Base-by-base conservation (phyloP, 2,329 filamentous ascomycete species). In the Colletotrichum liaoningense region DNA sequence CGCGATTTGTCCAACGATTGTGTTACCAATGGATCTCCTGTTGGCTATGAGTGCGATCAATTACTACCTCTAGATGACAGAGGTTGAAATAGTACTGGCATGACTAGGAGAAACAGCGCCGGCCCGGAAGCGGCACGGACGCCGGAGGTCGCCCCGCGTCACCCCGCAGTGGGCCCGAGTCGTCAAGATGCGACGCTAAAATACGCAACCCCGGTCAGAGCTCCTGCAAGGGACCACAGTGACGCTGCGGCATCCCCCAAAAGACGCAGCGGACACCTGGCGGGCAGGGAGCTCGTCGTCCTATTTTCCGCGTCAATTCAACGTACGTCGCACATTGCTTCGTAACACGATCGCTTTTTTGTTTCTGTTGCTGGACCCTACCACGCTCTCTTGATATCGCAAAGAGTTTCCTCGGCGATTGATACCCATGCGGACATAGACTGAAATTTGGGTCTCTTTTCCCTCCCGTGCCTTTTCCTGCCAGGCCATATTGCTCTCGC, bases 221-320 rank as follows among this genome's bases (percentile, higher is more conserved):
- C 60, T 73, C 55, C 67, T 73, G 71, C 71, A 73, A 73, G 71
- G 71, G 71, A 71, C 56, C 67, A 58, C 49, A 62, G 60, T 73
- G 71, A 73, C 56, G 63, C 63, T 63, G 24, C 26, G 64, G 60
- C 35, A 69, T 69, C 16, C 58, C 64, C 22, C 30, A 26, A 59
- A 35, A 52, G 19, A 49, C 42, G 42, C 57, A 65, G 38, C 70
- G 55, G 60, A 73, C 71, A 66, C 71, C 71, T 73, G 71, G 71
- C 67, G 57, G 55, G n/a, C 63, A 33, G 33, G 38, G 57, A 73
- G 55, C 60, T 64, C 35, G 8, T 9, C 38, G 19, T 49, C 46
- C 35, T 16, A 57, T 38, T 73, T 62, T 62, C 66, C 35, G 46
- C 54, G 54, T 59, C 54, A 22, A 30, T 33, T 28, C 59, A 26